Base-by-base conservation (phyloP, 2,329 filamentous ascomycete species). In the Mariannaea elegans region DNA sequence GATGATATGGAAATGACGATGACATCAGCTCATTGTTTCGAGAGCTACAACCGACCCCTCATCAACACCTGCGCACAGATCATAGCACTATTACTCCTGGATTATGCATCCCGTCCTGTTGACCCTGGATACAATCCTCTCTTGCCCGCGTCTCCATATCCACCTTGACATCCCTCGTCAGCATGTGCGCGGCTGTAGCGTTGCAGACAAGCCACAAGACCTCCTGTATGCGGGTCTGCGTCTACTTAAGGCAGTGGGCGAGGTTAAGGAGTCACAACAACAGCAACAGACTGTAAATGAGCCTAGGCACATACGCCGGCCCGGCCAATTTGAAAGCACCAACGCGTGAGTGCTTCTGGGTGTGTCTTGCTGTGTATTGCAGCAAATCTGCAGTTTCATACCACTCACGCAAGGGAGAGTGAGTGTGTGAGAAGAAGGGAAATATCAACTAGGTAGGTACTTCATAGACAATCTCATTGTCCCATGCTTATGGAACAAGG, bases 181-280 rank as follows among this genome's bases (percentile, higher is more conserved):
- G 47, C 32, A 38, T 41, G 42, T 58, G 47, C 48, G 41, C 55
- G 51, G 53, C 54, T 56, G 47, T 41, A 62, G 42, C 49, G 59
- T 29, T 56, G 58, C 39, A 51, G 51, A 56, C 51, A 56, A 54
- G 50, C 49, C 47, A 58, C 55, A 27, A 55, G 19, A 12, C 49
- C 23, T 12, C 24, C 46, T 41, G 57, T 44, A 36, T 56, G 51
- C 60, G 52, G 56, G 56, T 27, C 60, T 24, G 42, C 36, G 47
- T 63, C 47, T 42, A 16, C 34, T 44, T 34, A 36, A n/a, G n/a
- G n/a, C n/a, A n/a, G n/a, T n/a, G n/a, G n/a, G n/a, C n/a, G n/a
- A n/a, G n/a, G n/a, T n/a, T n/a, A 31, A 44, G 36, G 34, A 39
- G 53, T n/a, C n/a, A 27, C 24, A 27, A 27, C 45, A 34, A 56